These are phyloP conservation scores for Verticillium isaacii DNA, from an alignment of 2,329 filamentous ascomycete species.

Conservation along the genomic window DNA sequence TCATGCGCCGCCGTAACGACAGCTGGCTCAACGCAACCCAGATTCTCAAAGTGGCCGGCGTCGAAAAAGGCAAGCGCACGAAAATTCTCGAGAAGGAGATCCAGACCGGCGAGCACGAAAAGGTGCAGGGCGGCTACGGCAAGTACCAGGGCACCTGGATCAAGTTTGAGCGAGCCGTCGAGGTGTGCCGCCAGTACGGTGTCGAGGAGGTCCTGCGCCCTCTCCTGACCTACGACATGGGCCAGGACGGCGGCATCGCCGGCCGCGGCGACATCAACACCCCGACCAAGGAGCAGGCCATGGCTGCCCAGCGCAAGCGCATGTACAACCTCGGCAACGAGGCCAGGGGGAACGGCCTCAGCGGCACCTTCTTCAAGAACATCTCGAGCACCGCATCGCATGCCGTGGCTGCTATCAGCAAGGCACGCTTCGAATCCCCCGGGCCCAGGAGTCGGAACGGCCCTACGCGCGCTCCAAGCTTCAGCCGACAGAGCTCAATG, in stretches of 20 bases:
- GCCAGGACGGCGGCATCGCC: constrained; percentile 66
- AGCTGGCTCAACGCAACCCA: constrained; percentile 98
- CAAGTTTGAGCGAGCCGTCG: constrained; percentile 82
- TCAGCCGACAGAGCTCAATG: constrained; percentile 67
- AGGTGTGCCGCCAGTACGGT: constrained; percentile 78
- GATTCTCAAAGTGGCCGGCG: constrained; percentile 93
- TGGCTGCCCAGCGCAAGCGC: constrained; percentile 90
- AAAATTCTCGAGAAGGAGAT: constrained; percentile 99
- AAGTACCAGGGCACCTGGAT: constrained; percentile 99
- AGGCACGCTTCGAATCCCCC: constrained; percentile 88
- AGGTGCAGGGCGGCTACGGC: constrained; percentile 96
- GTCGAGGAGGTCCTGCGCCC: constrained; percentile 74
- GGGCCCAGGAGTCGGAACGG: constrained; percentile 62
- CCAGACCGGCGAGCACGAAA: constrained; percentile 91
- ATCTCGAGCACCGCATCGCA: constrained; percentile 91
- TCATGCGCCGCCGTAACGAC: constrained; percentile 93
- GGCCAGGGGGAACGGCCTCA: constrained; percentile 57
- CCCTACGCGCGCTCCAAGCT: constrained; percentile 62
- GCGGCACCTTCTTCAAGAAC: constrained; percentile 94
- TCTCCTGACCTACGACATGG: constrained; percentile 76
- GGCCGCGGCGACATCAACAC: constrained; percentile 80
- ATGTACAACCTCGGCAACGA: constrained; percentile 78
- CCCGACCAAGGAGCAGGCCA: constrained; percentile 96
- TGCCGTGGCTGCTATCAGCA: constrained; percentile 93
- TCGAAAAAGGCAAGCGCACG: constrained; percentile 95